Evolutionary conservation across 176 grass and related monocot species (phyloP), one percentile per base, ranked within the genome.

Genomic region (Elaeis guineensis): DNA sequence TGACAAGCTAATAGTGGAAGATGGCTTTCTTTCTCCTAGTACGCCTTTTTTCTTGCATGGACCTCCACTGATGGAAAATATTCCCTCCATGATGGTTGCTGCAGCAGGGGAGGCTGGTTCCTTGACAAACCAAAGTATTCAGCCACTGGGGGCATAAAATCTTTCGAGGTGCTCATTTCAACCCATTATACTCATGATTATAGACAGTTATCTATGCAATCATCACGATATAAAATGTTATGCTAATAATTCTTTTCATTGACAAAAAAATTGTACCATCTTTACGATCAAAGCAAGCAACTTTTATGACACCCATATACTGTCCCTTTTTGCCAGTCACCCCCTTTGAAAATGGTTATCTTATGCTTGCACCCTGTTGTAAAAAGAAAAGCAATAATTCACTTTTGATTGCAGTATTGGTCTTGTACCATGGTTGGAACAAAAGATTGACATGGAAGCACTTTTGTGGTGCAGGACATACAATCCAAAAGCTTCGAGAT

Each of bases 1-100:
- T 80, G 83, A 72, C 73, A 87, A 71, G 67, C 83, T 63, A 87
- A 81, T 72, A 80, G 89, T 83, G 71, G 86, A 87, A 83, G 83
- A 72, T 53, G 21, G 44, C 55, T 71, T 73, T 81, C 72, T 72
- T 86, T 82, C 83, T 72, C 55, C 16, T 4, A 35, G 55, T 26
- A 62, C 74, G 73, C 62, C 25, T 51, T 57, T 23, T 64, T 75
- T 72, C 70, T 83, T 51, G 74, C 75, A 83, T 86, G 76, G 89
- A 78, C 72, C 72, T 78, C 83, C 83, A 91, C 83, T 80, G 61
- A 75, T 74, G 65, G 71, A 75, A 61, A 30, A 71, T 76, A 83
- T 87, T 82, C 84, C 75, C 76, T 76, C 53, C 21, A 65, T 26
- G 63, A 65, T 52, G 15, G 29, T 35, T 62, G 15, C 62, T 76